Conservation (phyloP, 768 basidiomycete genomes). For the Serendipita sp. region DNA sequence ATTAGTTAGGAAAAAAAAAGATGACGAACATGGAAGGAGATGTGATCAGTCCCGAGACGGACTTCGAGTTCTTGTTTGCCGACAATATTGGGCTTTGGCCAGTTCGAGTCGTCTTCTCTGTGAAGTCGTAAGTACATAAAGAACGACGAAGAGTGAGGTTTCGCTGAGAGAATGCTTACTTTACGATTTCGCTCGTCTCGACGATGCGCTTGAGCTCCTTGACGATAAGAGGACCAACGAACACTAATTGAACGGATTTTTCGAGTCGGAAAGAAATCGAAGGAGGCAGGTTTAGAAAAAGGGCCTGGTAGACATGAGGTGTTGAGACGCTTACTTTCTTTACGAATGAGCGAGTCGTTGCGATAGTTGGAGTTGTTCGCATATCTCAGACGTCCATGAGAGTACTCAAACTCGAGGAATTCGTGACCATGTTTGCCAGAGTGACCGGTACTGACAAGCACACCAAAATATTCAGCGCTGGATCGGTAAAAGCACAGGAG, state of each 20-base stretch:
- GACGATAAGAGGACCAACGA: slow-evolving; percentile 79
- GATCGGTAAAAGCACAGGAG: not conserved
- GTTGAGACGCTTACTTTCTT: slow-evolving; percentile 66
- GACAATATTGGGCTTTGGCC: slow-evolving; percentile 99
- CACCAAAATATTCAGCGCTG: not conserved
- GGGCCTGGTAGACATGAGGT: not conserved
- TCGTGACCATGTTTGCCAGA: slow-evolving; percentile 96
- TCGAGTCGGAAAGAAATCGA: not conserved
- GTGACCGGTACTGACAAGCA: slow-evolving; percentile 74
- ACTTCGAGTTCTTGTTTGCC: slow-evolving; percentile 98
- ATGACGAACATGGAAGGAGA: slow-evolving; percentile 75
- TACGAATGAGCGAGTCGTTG: slow-evolving; percentile 92
- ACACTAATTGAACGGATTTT: slow-evolving; percentile 44
- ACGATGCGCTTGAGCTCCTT: slow-evolving; percentile 93
- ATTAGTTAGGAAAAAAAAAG: not conserved
- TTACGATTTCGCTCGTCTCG: slow-evolving; percentile 83
- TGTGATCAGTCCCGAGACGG: slow-evolving; percentile 84
- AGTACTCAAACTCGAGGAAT: slow-evolving; percentile 97
- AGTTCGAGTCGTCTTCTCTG: slow-evolving; percentile 96
- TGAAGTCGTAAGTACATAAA: not conserved
- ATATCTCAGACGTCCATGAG: slow-evolving; percentile 88
- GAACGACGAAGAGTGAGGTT: not conserved
- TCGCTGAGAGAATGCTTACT: slow-evolving; percentile 33
- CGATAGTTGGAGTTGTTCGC: slow-evolving; percentile 99
- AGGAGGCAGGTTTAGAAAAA: not conserved